Base-by-base conservation (phyloP, 148 eudicot species). In the Gaultheria prostrata region DNA sequence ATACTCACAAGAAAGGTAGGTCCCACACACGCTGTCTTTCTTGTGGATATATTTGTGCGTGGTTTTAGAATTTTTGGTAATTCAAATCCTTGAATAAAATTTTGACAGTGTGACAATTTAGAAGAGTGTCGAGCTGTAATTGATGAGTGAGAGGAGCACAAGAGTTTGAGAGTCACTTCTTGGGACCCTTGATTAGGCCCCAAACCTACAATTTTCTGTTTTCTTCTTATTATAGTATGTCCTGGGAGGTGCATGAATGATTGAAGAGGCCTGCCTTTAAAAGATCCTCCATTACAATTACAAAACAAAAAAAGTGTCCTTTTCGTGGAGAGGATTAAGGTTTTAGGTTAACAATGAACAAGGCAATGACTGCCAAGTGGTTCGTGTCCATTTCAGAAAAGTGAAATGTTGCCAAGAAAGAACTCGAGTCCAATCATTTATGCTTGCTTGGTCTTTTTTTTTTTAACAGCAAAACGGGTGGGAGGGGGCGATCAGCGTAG, bases 101-200 rank as follows among this genome's bases (percentile, higher is more conserved):
- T 11, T 10, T 57, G 63, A 20, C 8, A 20, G 0, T n/a, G 24
- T 57, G 63, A 57, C 24, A 57, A 56, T 56, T 56, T 5, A 3
- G 4, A 39, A 7, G 28, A 61, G 67, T 2, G 67, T 61, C 67
- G 1, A 7, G 26, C 8, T 21, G 26, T n/a, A 61, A 7, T 21
- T 61, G 24, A 3, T n/a, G 67, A n/a, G 28, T 8, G 67, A 63
- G 28, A 63, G 70, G 70, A 1, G 30, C 70, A 63, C 3, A 24
- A 63, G 2, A 10, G 70, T 24, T 63, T 0, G 26, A 21, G 70
- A 24, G 70, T 63, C 70, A 0, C 13, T 10, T 63, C 70, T 63
- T 24, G 70, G 70, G 70, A 24, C 70, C 70, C 70, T 63, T 13
- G 70, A 63, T 63, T 63, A n/a, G 70, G 28, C 70, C 67, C 65